A percentile compares a stretch with the other conserved stretches of the same genome.
phyloP scores from a whole-genome alignment of 108 stramenopile genomes.

The Skeletonema grethae region DNA sequence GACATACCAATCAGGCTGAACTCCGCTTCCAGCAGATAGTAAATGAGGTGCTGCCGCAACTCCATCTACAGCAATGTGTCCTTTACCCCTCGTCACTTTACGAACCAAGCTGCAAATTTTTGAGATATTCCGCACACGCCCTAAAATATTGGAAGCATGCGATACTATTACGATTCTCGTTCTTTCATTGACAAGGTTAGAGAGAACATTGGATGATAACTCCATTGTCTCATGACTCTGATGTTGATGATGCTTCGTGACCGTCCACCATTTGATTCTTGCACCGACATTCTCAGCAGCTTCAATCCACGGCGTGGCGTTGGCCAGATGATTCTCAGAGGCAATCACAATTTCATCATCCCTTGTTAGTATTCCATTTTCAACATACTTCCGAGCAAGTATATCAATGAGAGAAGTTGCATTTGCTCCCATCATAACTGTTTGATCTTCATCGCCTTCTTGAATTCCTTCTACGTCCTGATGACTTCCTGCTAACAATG shows the following conservation, averaged over 20 bases:
- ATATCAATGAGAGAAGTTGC: constrained; percentile 64
- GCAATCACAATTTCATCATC: constrained; percentile 79
- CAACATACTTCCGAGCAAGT: constrained; percentile 51
- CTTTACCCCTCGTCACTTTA: constrained; percentile 41
- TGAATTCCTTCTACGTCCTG: not conserved
- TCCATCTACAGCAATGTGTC: constrained; percentile 77
- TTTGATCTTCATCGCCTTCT: constrained; percentile 7
- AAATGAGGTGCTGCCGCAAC: constrained; percentile 84
- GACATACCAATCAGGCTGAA: constrained; percentile 75
- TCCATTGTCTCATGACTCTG: not conserved
- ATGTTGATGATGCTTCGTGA: constrained; percentile 5
- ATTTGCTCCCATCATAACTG: constrained; percentile 67
- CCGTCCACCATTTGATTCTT: constrained; percentile 66
- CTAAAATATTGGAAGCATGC: constrained; percentile 84
- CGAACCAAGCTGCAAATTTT: constrained; percentile 43
- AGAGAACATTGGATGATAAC: constrained; percentile 32
- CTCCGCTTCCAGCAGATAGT: constrained; percentile 32
- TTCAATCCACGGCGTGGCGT: constrained; percentile 75
- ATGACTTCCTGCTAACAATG: constrained; percentile 41
- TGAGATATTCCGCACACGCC: constrained; percentile 61
- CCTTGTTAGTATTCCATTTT: constrained; percentile 29
- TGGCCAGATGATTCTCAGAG: constrained; percentile 82
- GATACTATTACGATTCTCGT: constrained; percentile 75
- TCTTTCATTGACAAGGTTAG: constrained; percentile 46
- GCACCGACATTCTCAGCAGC: constrained; percentile 54